phyloP scores from a whole-genome alignment of 345 rosid species.

The Barbarea vulgaris region DNA sequence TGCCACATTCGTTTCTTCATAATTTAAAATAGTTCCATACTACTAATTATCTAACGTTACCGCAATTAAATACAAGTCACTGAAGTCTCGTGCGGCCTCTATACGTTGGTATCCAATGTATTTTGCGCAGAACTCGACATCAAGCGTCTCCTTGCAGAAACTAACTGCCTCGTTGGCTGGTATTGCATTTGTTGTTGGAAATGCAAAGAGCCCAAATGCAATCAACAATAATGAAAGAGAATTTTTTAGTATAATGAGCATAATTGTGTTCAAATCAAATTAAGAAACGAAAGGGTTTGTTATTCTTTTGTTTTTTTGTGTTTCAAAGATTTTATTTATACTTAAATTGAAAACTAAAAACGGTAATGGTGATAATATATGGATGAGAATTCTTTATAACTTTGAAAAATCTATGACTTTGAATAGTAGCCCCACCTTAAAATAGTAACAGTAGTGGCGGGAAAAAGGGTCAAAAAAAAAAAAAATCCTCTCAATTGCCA shows the following conservation, averaged over 20 bases:
- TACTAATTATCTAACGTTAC: background rate
- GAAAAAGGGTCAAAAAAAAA: no score
- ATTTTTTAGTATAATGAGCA: background rate
- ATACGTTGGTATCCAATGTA: background rate
- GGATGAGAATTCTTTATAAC: background rate
- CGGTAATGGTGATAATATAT: background rate
- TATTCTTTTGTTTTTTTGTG: background rate
- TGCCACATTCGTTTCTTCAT: background rate
- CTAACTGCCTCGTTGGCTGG: background rate
- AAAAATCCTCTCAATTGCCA: no score
- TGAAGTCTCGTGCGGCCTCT: background rate
- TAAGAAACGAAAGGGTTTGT: background rate
- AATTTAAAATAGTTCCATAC: background rate
- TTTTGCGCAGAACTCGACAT: background rate
- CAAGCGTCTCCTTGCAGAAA: background rate
- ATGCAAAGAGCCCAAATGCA: background rate
- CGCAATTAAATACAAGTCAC: background rate
- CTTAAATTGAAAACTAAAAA: background rate
- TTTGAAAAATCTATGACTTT: background rate
- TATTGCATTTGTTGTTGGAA: background rate
- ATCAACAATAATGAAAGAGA: background rate
- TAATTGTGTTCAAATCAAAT: constrained; percentile 2
- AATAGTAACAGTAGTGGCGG: background rate
- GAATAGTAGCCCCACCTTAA: background rate
- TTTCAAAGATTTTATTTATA: background rate